Base-by-base conservation (phyloP, 345 rosid species). In the Eucalyptus regnans region DNA sequence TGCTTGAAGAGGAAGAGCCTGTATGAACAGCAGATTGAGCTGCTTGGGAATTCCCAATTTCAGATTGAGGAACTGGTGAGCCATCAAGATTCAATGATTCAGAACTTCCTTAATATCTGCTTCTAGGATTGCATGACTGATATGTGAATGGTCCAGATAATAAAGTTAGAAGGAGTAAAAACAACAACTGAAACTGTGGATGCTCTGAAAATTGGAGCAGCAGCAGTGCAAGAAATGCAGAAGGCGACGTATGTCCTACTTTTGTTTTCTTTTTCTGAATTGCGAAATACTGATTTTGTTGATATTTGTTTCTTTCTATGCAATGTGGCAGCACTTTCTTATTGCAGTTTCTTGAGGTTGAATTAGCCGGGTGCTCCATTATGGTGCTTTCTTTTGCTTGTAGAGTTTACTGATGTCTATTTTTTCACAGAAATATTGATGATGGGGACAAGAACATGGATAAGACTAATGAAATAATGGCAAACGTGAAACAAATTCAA, bases 161-260 rank as follows among this genome's bases (percentile, higher is more conserved):
- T 97, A 88, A 93, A 95, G 97, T 89, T 97, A 84, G 98, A 97
- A 92, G 99, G 99, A 54, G 97, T 97, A 87, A 96, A 96, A 92
- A 98, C 99, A 84, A 97, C 98, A 20, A 96, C 98, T 0, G 99
- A 97, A 89, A 96, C 98, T 62, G 99, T 97, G 31, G 99, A 96
- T 94, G 99, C 98, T 43, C 92, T 97, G 91, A 95, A 98, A 90
- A 95, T 97, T 87, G 99, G 98, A 88, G 99, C 99, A 86, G 60
- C 98, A 89, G 94, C 99, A 14, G 95, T 96, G 99, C 15, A 50
- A 50, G 15, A 12, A 50, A 12, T 50, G 14, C 15, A 49, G 50
- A 96, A 97, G 92, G 98, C 95, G 89, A 96, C 95, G 98, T 97
- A 92, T 80, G 97, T 94, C 49, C 29, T 29, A 81, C 50, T 58